Percentiles rank a stretch among this genome's conserved stretches.
Evolutionary conservation across 2,329 filamentous ascomycete genomes (phyloP).

Genomic region (Cladosporium sp.): DNA sequence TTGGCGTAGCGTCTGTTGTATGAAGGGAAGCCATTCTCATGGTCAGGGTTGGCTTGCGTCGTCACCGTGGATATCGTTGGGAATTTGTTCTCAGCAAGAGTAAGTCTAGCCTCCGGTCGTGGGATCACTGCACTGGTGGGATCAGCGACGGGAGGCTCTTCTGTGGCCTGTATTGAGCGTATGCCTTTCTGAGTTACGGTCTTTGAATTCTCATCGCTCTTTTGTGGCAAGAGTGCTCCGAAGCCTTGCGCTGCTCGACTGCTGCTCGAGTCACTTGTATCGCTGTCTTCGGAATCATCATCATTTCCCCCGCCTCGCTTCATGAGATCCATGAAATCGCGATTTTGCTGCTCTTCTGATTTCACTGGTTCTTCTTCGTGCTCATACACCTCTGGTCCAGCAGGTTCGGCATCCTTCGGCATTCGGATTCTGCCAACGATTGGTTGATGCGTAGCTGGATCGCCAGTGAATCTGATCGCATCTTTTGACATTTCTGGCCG

Average conservation of each 20-base stretch:
- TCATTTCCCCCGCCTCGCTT: background rate
- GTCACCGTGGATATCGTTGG: background rate
- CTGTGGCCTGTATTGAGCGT: no score
- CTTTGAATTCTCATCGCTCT: no score
- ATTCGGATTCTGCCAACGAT: constrained; percentile 15
- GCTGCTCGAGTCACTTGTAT: no score
- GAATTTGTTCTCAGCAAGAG: no score
- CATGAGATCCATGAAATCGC: constrained; percentile 3
- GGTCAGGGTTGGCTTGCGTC: background rate
- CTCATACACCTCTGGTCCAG: constrained; percentile 4
- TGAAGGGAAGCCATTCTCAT: background rate
- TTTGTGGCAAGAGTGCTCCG: no score
- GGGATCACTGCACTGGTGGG: no score
- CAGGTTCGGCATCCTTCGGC: constrained; percentile 15
- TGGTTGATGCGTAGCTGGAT: constrained; percentile 14
- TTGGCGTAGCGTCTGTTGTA: constrained; percentile 14
- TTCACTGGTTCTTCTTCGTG: constrained; percentile 5
- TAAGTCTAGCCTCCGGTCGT: no score
- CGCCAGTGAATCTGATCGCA: constrained; percentile 14
- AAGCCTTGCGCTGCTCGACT: no score
- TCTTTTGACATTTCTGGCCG: constrained; percentile 21
- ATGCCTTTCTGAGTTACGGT: no score
- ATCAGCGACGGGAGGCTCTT: no score
- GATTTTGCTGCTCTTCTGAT: background rate
- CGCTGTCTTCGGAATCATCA: background rate